phyloP scores from a whole-genome alignment of 108 stramenopile genomes.

The Cyclostephanos invisitatus region DNA sequence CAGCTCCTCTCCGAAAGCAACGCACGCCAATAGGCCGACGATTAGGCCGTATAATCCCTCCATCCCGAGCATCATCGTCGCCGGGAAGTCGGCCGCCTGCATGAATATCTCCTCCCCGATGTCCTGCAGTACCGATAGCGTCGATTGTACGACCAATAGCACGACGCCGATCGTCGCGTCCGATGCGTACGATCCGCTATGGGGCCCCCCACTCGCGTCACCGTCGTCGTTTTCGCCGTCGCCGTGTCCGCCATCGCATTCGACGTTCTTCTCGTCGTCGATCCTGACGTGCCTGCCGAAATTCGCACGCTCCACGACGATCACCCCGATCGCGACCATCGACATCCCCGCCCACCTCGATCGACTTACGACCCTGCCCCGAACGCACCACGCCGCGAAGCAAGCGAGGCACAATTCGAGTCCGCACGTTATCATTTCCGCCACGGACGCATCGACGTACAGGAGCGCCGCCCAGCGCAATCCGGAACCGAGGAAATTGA shows the following conservation, averaged over 20 bases:
- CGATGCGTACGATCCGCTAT: conserved; percentile 3
- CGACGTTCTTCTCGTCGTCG: no score
- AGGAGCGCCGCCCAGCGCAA: conserved; percentile 51
- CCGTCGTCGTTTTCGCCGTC: conserved; percentile 8
- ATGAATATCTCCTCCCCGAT: conserved; percentile 53
- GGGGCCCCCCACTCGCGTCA: neutral
- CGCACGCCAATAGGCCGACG: conserved; percentile 34
- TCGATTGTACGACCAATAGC: conserved; percentile 38
- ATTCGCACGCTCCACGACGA: conserved; percentile 27
- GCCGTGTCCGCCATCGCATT: no score
- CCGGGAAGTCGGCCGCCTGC: conserved; percentile 51
- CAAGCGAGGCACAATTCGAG: conserved; percentile 47
- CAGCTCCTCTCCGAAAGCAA: conserved; percentile 11
- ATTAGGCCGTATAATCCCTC: conserved; percentile 46
- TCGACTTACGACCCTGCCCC: conserved; percentile 28
- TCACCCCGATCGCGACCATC: conserved; percentile 34
- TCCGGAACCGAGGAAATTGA: conserved; percentile 35
- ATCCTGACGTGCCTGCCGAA: neutral
- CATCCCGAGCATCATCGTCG: conserved; percentile 46
- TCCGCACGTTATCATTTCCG: conserved; percentile 58
- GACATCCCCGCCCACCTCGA: conserved; percentile 45
- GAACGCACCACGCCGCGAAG: conserved; percentile 30
- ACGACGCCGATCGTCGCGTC: conserved; percentile 35
- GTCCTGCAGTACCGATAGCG: conserved; percentile 47
- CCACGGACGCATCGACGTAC: conserved; percentile 46